Base-by-base conservation (phyloP, 345 rosid genomes). In the Durio zibethinus region DNA sequence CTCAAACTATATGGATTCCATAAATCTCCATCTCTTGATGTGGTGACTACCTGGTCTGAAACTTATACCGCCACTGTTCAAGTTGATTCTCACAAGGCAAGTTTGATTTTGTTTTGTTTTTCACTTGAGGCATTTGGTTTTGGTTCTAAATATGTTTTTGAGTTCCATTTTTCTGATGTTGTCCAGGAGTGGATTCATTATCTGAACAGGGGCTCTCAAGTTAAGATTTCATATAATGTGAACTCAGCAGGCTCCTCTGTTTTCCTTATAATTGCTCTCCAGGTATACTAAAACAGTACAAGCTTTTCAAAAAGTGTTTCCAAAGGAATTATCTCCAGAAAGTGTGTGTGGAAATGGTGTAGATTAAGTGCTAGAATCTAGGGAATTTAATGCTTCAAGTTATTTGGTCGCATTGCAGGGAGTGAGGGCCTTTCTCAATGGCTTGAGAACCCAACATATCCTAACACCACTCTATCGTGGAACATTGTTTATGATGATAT, bases 401-500 rank as follows among this genome's bases (percentile, higher is more conserved):
- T 66, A 4, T 36, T 21, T 31, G 36, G 15, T 36, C 31, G 78
- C 73, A 60, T 76, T 86, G 72, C 88, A 96, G 99, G 99, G 73
- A 86, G 63, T 74, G 98, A 93, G 75, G 93, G 93, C 80, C 89
- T 96, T 81, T 74, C 89, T 75, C 88, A 86, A 76, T 96, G 99
- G 99, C 89, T 87, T 31, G 87, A 89, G 71, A 89, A 96, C 80
- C 97, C 97, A 69, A 85, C 94, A 63, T 88, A 89, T 86, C 92
- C 98, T 50, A 91, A 92, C 88, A 85, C 90, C 35, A 88, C 97
- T 45, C 76, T 92, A 75, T 91, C 97, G 36, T 94, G 98, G 98
- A 91, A 90, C 75, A 74, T 89, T 75, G 81, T 94, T 82, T 86
- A 86, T 56, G 97, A 97, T 88, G 73, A 87, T 92, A 62, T 59